Evolutionary conservation across 2,329 filamentous ascomycete genomes (phyloP), one percentile per base, ranked within the genome.

Genomic region (Trichoderma hamatum): DNA sequence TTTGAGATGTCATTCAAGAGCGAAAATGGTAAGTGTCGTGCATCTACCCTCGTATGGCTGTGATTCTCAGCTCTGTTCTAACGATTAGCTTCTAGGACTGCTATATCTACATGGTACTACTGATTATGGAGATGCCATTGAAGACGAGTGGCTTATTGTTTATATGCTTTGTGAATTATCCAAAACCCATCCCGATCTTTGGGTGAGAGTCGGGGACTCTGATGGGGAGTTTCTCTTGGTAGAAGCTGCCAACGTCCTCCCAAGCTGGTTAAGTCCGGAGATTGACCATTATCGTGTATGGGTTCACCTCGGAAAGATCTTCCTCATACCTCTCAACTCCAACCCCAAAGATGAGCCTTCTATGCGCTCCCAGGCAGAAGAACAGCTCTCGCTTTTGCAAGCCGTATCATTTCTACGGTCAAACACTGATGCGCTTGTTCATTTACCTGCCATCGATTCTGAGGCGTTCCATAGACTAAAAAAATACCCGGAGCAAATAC

Each of bases 121-220:
- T 0, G 92, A 95, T 77, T 98, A 94, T 75, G 94, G 95, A 10
- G 96, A 99, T 79, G 96, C 94, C 0, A 90, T 98, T 4, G 95
- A 97, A 76, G 96, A 99, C 75, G 96, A 99, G 82, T 99, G 96
- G 96, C 86, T 98, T 6, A 90, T 98, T 70, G 94, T 98, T 24
- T 97, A 94, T 80, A 82, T 98, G 5, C 84, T 99, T 34, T 89
- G 92, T 55, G 91, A 97, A 80, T 82, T 98, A 73, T 94, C 90
- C 73, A 91, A 85, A 73, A 84, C 86, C 46, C 92, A 92, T 74
- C 83, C 88, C 5, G 85, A 91, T 70, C 83, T 94, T 9, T 99
- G 95, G 94, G 87, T 94, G 58, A 89, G 92, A 60, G 86, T 97
- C 4, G 89, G 88, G 70, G 96, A 99, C 78, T 91, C 89, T 60